These are phyloP conservation scores for Wallacemonas rigidus DNA, from an alignment of 208 protist genomes.

Conservation along the genomic window DNA sequence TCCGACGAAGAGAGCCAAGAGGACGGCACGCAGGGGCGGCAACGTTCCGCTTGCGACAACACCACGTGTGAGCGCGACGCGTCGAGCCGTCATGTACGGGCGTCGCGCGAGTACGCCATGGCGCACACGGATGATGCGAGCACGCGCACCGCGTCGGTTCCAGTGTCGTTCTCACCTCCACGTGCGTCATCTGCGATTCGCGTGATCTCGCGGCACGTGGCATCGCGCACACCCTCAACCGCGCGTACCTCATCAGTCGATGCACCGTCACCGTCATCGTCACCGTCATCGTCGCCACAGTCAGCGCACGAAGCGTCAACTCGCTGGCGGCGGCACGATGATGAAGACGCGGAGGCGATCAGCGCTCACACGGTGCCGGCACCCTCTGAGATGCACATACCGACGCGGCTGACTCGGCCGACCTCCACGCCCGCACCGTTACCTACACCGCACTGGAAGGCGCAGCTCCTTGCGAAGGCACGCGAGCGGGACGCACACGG, in stretches of 20 bases:
- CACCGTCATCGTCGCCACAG: background rate
- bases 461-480: constrained; percentile 2
- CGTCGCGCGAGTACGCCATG: background rate
- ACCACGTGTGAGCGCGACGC: no score
- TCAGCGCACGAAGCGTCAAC: no score
- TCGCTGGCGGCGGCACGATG: no score
- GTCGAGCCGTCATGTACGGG: background rate
- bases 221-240: no score
- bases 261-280: background rate
- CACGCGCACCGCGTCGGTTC: background rate
- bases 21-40: background rate
- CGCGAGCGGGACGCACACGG: background rate
- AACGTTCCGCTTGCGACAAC: no score
- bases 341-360: no score
- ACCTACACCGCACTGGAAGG: background rate
- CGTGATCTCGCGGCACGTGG: no score
- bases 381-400: background rate
- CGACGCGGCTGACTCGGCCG: background rate
- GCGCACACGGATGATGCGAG: background rate
- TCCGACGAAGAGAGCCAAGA: background rate
- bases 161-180: background rate
- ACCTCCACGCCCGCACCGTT: background rate
- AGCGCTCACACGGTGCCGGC: no score
- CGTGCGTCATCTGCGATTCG: background rate
- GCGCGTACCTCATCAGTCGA: no score